A percentile compares a stretch with the other conserved stretches of the same genome.
Conservation (phyloP, 345 rosid species). For the Lagerstroemia speciosa region DNA sequence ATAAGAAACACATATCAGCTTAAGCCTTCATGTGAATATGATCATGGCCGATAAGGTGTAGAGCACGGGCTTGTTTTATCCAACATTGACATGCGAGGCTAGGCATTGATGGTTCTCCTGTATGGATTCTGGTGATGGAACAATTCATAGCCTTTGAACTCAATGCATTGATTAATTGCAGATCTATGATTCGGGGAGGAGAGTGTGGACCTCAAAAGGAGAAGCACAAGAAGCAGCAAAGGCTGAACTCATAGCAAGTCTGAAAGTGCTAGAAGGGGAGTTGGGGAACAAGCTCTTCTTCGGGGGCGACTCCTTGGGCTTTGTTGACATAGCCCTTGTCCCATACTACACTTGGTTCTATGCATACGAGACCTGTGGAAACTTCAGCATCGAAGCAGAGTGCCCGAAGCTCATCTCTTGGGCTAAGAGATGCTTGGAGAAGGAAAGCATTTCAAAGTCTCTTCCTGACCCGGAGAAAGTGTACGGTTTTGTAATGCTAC, state of each 20-base stretch:
- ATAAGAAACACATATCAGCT: too few relatives aligned
- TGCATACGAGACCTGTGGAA: conserved; percentile 19
- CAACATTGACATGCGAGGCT: too few relatives aligned
- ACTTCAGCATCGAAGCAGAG: conserved; percentile 22
- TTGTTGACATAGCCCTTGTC: conserved; percentile 15
- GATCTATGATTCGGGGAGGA: conserved; percentile 5
- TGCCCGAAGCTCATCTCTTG: conserved; percentile 29
- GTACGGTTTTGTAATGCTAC: conserved; percentile 4
- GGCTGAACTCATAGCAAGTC: conserved; percentile 18
- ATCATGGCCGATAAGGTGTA: too few relatives aligned
- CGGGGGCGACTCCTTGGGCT: conserved; percentile 24
- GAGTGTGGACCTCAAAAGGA: too few relatives aligned
- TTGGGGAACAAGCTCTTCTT: conserved; percentile 28
- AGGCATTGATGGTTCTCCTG: background rate
- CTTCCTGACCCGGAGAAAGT: conserved; percentile 19
- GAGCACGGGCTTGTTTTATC: too few relatives aligned
- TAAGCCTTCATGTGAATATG: too few relatives aligned
- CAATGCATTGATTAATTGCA: background rate
- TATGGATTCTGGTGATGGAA: background rate
- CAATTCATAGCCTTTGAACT: background rate
- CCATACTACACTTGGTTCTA: conserved; percentile 20
- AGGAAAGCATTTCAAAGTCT: conserved; percentile 21
- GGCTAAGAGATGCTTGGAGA: conserved; percentile 34
- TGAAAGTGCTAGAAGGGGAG: conserved; percentile 21
- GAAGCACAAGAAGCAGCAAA: conserved; percentile 15